phyloP scores from a whole-genome alignment of 2,329 filamentous ascomycete genomes.

The Diaporthe citriasiana region DNA sequence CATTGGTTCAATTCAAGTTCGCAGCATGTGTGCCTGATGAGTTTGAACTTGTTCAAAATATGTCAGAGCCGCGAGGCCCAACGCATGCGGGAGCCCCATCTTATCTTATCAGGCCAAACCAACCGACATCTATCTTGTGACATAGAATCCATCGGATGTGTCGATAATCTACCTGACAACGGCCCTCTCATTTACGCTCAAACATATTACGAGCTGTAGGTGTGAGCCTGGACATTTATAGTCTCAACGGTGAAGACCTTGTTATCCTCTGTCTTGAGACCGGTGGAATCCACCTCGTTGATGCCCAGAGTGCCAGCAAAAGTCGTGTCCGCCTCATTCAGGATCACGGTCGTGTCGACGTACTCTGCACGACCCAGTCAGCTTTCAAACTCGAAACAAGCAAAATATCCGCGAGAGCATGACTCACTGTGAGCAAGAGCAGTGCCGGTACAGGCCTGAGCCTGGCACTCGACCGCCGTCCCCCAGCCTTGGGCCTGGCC shows the following conservation, averaged over 20 bases:
- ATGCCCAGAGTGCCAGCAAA: slow-evolving; percentile 13
- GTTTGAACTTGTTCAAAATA: no score
- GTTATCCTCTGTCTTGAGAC: slow-evolving; percentile 11
- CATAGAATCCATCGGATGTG: no score
- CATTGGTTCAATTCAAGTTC: no score
- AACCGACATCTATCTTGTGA: no score
- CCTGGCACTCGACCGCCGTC: slow-evolving; percentile 27
- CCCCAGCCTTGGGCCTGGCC: slow-evolving; percentile 32
- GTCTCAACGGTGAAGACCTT: slow-evolving; percentile 26
- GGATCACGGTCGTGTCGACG: slow-evolving; percentile 7
- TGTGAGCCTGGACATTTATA: slow-evolving; percentile 27
- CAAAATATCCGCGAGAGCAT: neutral
- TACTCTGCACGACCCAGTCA: slow-evolving; percentile 19
- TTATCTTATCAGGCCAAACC: no score
- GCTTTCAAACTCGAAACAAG: neutral
- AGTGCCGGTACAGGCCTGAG: slow-evolving; percentile 16
- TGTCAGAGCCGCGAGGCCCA: no score
- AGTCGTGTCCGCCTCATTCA: slow-evolving; percentile 18
- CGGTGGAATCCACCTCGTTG: slow-evolving; percentile 17
- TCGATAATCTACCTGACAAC: no score
- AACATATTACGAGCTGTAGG: slow-evolving; percentile 11
- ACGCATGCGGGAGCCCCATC: no score
- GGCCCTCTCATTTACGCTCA: no score
- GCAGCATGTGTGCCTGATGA: no score
- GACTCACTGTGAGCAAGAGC: slow-evolving; percentile 17